Conservation (phyloP, 2,329 filamentous ascomycete genomes). For the Lachnellula hyalina region DNA sequence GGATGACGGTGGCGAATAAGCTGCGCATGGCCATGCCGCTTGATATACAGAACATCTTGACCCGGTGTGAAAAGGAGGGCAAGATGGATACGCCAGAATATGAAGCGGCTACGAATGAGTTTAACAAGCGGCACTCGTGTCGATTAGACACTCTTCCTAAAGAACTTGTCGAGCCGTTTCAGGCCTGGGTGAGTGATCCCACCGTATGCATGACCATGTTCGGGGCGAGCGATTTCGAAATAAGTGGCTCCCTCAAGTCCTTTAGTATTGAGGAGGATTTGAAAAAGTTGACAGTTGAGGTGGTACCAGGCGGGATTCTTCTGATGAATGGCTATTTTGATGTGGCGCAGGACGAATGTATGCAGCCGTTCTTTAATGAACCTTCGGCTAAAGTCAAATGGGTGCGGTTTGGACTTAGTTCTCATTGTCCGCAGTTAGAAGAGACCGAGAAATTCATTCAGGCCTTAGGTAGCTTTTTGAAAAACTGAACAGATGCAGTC, state of each 20-base stretch:
- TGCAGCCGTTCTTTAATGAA: background rate
- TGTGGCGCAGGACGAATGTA: background rate
- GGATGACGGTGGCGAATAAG: background rate
- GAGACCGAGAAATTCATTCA: background rate
- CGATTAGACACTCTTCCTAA: slow-evolving; percentile 29
- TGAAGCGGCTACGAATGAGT: slow-evolving; percentile 24
- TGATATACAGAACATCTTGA: slow-evolving; percentile 4
- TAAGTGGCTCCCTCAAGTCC: background rate
- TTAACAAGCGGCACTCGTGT: slow-evolving; percentile 29
- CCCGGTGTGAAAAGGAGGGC: slow-evolving; percentile 11
- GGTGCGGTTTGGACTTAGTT: background rate
- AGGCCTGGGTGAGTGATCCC: slow-evolving; percentile 31
- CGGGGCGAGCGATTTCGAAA: background rate
- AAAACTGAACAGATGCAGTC: background rate
- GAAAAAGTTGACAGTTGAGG: background rate
- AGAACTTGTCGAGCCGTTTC: slow-evolving; percentile 29
- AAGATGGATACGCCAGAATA: slow-evolving; percentile 26
- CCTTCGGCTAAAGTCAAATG: background rate
- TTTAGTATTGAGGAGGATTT: background rate
- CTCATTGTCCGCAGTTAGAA: background rate
- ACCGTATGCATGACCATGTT: slow-evolving; percentile 19
- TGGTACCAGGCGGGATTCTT: background rate
- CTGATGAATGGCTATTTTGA: background rate
- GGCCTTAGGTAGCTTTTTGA: background rate
- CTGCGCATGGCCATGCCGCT: slow-evolving; percentile 1